phyloP scores from a whole-genome alignment of 169 alveolate species.

The Condylostoma magnum region DNA sequence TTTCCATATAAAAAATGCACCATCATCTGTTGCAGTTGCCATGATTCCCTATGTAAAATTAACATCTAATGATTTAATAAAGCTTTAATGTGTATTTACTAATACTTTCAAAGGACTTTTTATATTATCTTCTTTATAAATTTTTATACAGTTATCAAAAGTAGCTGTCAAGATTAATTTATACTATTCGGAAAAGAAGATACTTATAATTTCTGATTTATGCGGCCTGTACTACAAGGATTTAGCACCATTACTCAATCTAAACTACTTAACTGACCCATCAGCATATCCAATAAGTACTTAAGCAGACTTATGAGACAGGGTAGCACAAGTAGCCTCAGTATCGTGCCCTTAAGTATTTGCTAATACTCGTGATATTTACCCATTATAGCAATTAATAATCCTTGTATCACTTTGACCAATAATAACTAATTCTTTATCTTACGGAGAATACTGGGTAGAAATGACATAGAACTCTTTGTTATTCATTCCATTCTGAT shows the following conservation, averaged over 20 bases:
- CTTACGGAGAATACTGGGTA: background rate
- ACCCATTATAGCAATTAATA: background rate
- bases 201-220: too few relatives aligned
- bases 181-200: too few relatives aligned
- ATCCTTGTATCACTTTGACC: background rate
- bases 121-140: too few relatives aligned
- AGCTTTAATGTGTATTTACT: background rate
- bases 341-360: background rate
- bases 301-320: too few relatives aligned
- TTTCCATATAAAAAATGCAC: background rate
- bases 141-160: too few relatives aligned
- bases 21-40: background rate
- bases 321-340: too few relatives aligned
- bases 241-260: too few relatives aligned
- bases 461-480: background rate
- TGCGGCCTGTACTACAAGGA: too few relatives aligned
- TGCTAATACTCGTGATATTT: slow-evolving; percentile 4
- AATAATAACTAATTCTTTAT: background rate
- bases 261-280: too few relatives aligned
- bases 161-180: too few relatives aligned
- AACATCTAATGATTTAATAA: background rate
- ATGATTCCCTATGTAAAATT: background rate
- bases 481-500: slow-evolving; percentile 1
- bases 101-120: background rate
- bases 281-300: too few relatives aligned